Base-by-base conservation (phyloP, 1,139 yeast genomes). In the Scheffersomyces insectosa region DNA sequence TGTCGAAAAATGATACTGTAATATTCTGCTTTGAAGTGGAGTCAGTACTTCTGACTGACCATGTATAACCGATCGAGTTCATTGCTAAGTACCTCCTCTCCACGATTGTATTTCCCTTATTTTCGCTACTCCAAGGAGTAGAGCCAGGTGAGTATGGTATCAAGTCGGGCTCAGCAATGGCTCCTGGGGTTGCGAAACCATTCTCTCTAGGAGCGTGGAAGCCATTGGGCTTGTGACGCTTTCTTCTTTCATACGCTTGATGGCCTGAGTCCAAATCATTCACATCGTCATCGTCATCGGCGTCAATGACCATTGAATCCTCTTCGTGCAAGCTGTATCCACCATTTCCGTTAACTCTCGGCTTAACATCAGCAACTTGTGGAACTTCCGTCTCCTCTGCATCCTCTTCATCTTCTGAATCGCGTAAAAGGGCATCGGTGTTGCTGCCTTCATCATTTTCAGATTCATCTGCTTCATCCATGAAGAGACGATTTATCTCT, bases 1-100 rank as follows among this genome's bases (percentile, higher is more conserved):
- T 72, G 59, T 93, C 97, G 57, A 89, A 90, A 57, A 93, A 93
- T 11, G 91, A 81, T 1, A 91, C 90, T 0, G 97, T 89, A 13
- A 91, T 74, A 39, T 91, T 82, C 51, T 83, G 80, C 51, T 85
- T 72, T 4, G 40, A 44, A 12, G 33, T 34, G 28, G 42, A 32
- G 9, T 44, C 47, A 12, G 37, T 37, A 49, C 80, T 88, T 48
- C 77, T 77, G 14, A 88, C 95, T 0, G 88, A 74, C 84, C 96
- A 88, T 0, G 84, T 85, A 58, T 88, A 88, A 0, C 98, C 98
- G 33, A 83, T 68, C 6, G 86, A 73, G 55, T 88, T 89, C 78
- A 93, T 87, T 29, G 89, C 82, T 42, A 93, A 67, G 57, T 90
- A 91, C 45, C 97, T 74, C 62, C 95, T 79, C 45, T 65, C 68